Evolutionary conservation across 2,329 filamentous ascomycete genomes (phyloP), one percentile per base, ranked within the genome.

Genomic region (Claviceps capensis): DNA sequence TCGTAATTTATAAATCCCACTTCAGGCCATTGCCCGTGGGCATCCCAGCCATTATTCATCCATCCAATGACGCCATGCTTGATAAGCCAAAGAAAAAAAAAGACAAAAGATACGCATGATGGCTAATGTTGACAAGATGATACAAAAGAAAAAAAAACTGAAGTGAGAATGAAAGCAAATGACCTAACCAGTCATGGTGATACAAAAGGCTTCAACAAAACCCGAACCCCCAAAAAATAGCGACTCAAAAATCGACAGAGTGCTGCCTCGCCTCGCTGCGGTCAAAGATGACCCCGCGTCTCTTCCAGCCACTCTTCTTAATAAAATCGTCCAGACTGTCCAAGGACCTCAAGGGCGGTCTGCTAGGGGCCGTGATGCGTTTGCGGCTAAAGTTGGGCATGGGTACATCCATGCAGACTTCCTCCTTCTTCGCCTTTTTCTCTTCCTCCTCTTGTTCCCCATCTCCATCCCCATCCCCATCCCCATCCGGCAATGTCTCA

Each of bases 231-330:
- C 22, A 26, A 45, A 5, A 45, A 16, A n/a, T 30, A 30, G 6
- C 17, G 9, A 23, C 1, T 47, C 40, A 23, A 36, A 42, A 44
- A n/a, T 43, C 36, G 34, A n/a, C 41, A 17, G 40, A 36, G 30
- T 47, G 41, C 17, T 30, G 41, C 3, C 48, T 40, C 16, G 49
- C 52, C 48, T 68, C 67, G 30, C 68, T 61, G 36, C 61, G 56
- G 52, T 67, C 60, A 52, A 72, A 71, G 60, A 71, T 62, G 43
- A 72, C 65, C 48, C 68, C 69, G 13, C 68, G 62, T 51, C 69
- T 62, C 64, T 72, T 72, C 70, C 69, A 72, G 37, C 70, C 68
- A 40, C 69, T 67, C 16, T 67, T 66, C 62, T 69, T 70, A 56
- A 69, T 63, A 38, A 69, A 69, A 57, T 71, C 62, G 47, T 72